A percentile compares a stretch with the other conserved stretches of the same genome.
Conservation (phyloP, 2,329 filamentous ascomycete species). For the Xylaria sp. region DNA sequence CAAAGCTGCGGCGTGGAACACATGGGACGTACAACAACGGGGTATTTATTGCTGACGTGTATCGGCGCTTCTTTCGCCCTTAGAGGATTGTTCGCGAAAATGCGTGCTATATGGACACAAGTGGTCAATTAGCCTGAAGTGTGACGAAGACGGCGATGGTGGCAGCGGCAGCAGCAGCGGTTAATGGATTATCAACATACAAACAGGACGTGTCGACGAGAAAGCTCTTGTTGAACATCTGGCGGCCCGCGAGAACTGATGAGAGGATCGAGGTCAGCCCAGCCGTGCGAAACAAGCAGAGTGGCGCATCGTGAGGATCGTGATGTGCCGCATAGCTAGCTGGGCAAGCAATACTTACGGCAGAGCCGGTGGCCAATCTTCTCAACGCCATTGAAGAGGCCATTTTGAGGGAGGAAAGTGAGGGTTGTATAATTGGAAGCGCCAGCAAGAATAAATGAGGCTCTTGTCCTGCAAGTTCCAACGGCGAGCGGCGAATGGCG, state of each 20-base stretch:
- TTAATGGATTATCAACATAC: slow-evolving; percentile 60
- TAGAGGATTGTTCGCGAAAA: slow-evolving; percentile 86
- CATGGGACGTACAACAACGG: slow-evolving; percentile 79
- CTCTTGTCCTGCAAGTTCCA: slow-evolving; percentile 51
- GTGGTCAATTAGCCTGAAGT: slow-evolving; percentile 34
- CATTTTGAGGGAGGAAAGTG: slow-evolving; percentile 53
- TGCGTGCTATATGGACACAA: slow-evolving; percentile 69
- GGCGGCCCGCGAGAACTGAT: slow-evolving; percentile 71
- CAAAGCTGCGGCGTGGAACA: slow-evolving; percentile 9
- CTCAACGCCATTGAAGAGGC: slow-evolving; percentile 74
- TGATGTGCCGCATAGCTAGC: slow-evolving; percentile 2
- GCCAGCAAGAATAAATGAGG: slow-evolving; percentile 41
- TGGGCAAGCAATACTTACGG: slow-evolving; percentile 58
- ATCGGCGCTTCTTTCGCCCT: slow-evolving; percentile 93
- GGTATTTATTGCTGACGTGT: slow-evolving; percentile 89
- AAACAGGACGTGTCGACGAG: slow-evolving; percentile 84
- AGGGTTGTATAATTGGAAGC: slow-evolving; percentile 30
- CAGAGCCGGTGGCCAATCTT: slow-evolving; percentile 66
- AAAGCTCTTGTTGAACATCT: slow-evolving; percentile 79
- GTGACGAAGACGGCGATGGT: neutral
- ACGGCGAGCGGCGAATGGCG: neutral
- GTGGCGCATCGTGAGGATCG: slow-evolving; percentile 12
- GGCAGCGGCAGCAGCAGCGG: slow-evolving; percentile 8
- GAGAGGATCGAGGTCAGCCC: slow-evolving; percentile 29
- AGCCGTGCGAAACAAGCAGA: slow-evolving; percentile 2